Conservation (phyloP, 805 yeast species). For the Kluyveromyces lactis region DNA sequence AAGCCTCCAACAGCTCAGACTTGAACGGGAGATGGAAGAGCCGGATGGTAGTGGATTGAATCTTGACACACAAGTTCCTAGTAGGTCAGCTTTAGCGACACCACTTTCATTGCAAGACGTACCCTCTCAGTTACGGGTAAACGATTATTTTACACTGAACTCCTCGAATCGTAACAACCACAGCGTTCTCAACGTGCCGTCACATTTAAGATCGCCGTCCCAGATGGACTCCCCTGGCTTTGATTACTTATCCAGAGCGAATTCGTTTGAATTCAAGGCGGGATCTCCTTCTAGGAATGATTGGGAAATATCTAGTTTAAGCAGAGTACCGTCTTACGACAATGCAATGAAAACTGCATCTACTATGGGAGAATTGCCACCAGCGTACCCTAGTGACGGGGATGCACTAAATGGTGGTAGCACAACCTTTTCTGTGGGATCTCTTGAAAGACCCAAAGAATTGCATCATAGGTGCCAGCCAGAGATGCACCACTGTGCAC, state of each 20-base stretch:
- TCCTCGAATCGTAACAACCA: conserved; percentile 12
- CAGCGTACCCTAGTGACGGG: conserved; percentile 41
- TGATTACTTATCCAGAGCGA: conserved; percentile 51
- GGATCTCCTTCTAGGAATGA: conserved; percentile 22
- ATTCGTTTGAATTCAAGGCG: conserved; percentile 33
- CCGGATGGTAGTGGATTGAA: background rate
- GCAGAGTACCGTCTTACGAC: conserved; percentile 76
- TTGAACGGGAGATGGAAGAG: conserved; percentile 11
- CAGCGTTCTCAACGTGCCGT: conserved; percentile 32
- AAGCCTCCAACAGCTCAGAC: conserved; percentile 12
- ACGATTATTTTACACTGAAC: conserved; percentile 18
- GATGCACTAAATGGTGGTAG: background rate
- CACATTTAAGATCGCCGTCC: conserved; percentile 8
- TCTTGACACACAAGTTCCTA: background rate
- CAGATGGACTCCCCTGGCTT: conserved; percentile 40
- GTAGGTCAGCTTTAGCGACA: background rate
- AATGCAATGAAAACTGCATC: conserved; percentile 60
- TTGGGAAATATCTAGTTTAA: conserved; percentile 39
- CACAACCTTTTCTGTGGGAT: background rate
- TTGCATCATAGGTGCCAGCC: conserved; percentile 19
- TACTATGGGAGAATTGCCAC: conserved; percentile 52
- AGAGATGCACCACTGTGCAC: conserved; percentile 9
- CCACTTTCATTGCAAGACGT: conserved; percentile 4
- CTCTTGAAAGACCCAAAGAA: conserved; percentile 22
- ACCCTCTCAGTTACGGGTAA: conserved; percentile 4